Evolutionary conservation across 257 asterid species (phyloP).

Genomic region (Nicotiana tomentosiformis): DNA sequence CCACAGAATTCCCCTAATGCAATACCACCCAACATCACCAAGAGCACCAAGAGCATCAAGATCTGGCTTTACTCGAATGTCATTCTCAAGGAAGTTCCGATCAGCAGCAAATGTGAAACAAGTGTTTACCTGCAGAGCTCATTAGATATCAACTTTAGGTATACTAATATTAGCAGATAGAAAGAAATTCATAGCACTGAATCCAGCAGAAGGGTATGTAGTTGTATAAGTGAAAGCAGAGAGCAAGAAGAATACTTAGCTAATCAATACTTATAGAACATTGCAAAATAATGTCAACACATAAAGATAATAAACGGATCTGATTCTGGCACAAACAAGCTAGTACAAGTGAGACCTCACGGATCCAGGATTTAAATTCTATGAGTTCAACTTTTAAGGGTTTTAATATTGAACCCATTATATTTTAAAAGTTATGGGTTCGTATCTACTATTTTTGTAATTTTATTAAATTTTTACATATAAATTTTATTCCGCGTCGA

Average conservation of each 20-base stretch:
- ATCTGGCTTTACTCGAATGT: slow-evolving; percentile 41
- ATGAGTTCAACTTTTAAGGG: too few species aligned
- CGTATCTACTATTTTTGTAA: too few species aligned
- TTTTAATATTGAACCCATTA: too few species aligned
- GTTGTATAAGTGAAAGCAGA: neutral
- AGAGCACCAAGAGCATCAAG: slow-evolving; percentile 46
- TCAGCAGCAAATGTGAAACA: slow-evolving; percentile 27
- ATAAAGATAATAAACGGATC: neutral
- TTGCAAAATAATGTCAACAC: neutral
- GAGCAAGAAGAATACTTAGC: neutral
- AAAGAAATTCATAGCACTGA: neutral
- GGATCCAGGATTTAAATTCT: too few species aligned
- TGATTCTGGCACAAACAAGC: neutral
- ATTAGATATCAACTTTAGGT: neutral
- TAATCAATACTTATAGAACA: neutral
- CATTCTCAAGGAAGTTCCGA: slow-evolving; percentile 24
- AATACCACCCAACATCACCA: slow-evolving; percentile 46
- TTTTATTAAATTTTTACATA: too few species aligned
- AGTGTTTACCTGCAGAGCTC: slow-evolving; percentile 23
- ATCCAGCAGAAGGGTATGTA: neutral
- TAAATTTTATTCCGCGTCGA: too few species aligned
- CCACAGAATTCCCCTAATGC: slow-evolving; percentile 27
- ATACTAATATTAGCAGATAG: neutral
- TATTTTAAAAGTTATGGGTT: too few species aligned
- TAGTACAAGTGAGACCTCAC: neutral